Evolutionary conservation across 768 basidiomycete species (phyloP).

Genomic region (Calocera viscosa): DNA sequence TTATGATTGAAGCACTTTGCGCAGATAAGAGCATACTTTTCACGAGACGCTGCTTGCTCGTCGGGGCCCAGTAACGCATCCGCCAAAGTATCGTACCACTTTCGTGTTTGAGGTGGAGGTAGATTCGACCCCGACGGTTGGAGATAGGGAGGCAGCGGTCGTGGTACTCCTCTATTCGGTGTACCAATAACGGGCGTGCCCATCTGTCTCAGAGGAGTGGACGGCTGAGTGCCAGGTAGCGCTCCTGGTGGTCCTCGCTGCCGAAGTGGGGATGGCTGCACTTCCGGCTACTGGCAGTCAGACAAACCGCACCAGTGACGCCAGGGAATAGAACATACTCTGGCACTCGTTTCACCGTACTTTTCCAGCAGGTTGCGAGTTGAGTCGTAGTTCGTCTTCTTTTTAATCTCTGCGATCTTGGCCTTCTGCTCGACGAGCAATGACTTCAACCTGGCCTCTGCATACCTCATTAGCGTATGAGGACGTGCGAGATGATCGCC

Average conservation of each 20-base stretch:
- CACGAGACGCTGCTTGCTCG: conserved; percentile 34
- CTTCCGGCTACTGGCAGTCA: neutral
- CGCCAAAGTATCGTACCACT: conserved; percentile 79
- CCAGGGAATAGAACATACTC: neutral
- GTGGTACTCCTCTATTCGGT: neutral
- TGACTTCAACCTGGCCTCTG: conserved; percentile 65
- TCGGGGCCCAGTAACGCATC: conserved; percentile 79
- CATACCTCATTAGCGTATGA: conserved; percentile 24
- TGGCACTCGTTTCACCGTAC: conserved; percentile 52
- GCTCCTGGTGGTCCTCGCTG: neutral
- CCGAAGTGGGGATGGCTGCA: neutral
- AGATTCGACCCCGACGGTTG: conserved; percentile 24
- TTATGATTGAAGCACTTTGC: conserved; percentile 74
- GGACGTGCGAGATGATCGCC: neutral
- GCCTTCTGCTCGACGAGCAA: conserved; percentile 66
- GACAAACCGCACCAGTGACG: neutral
- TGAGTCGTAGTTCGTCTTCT: conserved; percentile 89
- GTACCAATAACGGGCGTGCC: neutral
- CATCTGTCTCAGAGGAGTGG: conserved; percentile 8
- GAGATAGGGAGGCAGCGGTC: conserved; percentile 16
- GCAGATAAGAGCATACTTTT: conserved; percentile 43
- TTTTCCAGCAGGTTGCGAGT: conserved; percentile 82
- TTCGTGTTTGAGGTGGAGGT: conserved; percentile 47
- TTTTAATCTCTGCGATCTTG: conserved; percentile 92
- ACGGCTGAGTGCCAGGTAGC: neutral